Evolutionary conservation across 768 basidiomycete species (phyloP).

Genomic region (Lactifluus pinguis): DNA sequence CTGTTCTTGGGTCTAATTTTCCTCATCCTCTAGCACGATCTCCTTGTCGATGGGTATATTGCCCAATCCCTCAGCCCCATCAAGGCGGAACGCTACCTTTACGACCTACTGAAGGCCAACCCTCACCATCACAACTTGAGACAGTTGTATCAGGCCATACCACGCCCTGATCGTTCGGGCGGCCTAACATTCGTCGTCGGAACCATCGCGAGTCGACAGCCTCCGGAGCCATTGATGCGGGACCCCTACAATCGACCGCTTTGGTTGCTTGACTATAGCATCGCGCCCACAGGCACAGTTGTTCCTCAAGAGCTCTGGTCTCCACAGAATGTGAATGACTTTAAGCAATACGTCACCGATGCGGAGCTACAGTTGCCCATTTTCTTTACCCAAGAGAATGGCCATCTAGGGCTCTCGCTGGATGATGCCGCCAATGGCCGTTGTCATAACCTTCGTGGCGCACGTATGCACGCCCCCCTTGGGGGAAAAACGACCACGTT

Average conservation of each 20-base stretch:
- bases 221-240: neutral
- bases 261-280: neutral
- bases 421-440: slow-evolving; percentile 1
- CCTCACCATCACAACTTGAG: neutral
- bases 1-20: neutral
- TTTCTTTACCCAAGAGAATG: slow-evolving; percentile 7
- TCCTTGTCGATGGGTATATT: slow-evolving; percentile 12
- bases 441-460: neutral
- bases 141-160: neutral
- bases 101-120: slow-evolving; percentile 7
- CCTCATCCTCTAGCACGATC: neutral
- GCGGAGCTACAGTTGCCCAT: slow-evolving; percentile 12
- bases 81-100: slow-evolving; percentile 1
- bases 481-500: slow-evolving; percentile 7
- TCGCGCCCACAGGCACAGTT: slow-evolving; percentile 1
- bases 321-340: neutral
- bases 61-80: slow-evolving; percentile 1
- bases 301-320: slow-evolving; percentile 9
- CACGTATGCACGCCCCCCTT: neutral
- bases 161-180: neutral
- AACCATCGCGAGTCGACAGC: neutral
- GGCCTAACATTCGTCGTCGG: neutral
- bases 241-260: neutral
- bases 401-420: slow-evolving; percentile 4
- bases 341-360: neutral